phyloP scores from a whole-genome alignment of 1,139 yeast species.

The Groenewaldozyma auringiensis region DNA sequence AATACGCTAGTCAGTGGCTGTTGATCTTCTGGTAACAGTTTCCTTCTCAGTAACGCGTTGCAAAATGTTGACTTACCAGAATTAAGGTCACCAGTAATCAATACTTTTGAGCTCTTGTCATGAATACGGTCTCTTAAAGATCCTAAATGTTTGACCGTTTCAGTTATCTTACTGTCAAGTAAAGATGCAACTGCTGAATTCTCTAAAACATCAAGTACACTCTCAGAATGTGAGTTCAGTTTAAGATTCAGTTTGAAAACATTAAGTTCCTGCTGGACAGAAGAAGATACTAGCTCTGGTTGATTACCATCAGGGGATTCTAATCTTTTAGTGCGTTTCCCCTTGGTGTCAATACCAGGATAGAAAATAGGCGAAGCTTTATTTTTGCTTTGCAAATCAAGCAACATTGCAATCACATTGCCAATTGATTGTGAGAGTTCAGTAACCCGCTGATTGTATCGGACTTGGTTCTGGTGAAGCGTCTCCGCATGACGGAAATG shows the following conservation, averaged over 20 bases:
- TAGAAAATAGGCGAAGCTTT: slow-evolving; percentile 56
- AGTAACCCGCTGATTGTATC: slow-evolving; percentile 59
- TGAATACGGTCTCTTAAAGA: slow-evolving; percentile 77
- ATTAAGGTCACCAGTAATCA: slow-evolving; percentile 94
- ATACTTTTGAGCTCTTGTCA: slow-evolving; percentile 87
- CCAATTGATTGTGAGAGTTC: slow-evolving; percentile 57
- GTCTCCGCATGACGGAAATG: slow-evolving; percentile 24
- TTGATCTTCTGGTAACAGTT: slow-evolving; percentile 87
- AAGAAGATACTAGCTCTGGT: slow-evolving; percentile 20
- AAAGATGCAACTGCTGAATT: slow-evolving; percentile 57
- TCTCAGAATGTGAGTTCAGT: slow-evolving; percentile 43
- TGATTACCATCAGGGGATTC: not conserved
- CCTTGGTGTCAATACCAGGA: slow-evolving; percentile 37
- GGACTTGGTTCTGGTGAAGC: slow-evolving; percentile 54
- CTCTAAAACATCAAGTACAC: slow-evolving; percentile 47
- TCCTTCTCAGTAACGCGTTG: slow-evolving; percentile 74
- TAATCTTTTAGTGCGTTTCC: slow-evolving; percentile 4
- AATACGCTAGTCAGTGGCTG: slow-evolving; percentile 97
- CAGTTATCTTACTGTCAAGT: slow-evolving; percentile 54
- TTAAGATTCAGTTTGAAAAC: slow-evolving; percentile 59
- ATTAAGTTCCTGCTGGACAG: slow-evolving; percentile 37
- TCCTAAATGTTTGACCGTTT: slow-evolving; percentile 57
- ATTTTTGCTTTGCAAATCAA: slow-evolving; percentile 51
- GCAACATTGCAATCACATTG: slow-evolving; percentile 46
- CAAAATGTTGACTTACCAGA: slow-evolving; percentile 97